Evolutionary conservation across 2,329 filamentous ascomycete genomes (phyloP).

Genomic region (Decorospora gaudefroyi): DNA sequence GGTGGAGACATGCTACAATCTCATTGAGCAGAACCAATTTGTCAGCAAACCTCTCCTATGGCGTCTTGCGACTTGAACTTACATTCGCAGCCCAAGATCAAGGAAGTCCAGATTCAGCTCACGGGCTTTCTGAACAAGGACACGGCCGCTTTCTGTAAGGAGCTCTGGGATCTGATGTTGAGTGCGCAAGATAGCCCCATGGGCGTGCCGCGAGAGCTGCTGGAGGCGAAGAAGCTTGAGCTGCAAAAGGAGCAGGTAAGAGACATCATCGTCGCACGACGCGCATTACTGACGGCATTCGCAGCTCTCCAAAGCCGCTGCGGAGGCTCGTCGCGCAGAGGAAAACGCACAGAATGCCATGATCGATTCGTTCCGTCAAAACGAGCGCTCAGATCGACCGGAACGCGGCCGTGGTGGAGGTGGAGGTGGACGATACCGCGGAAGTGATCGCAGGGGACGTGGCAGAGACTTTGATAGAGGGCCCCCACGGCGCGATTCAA

Average conservation of each 20-base stretch:
- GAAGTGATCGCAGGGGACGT: slow-evolving; percentile 48
- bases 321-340: slow-evolving; percentile 72
- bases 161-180: slow-evolving; percentile 87
- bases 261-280: not conserved
- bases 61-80: slow-evolving; percentile 10
- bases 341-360: slow-evolving; percentile 67
- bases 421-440: slow-evolving; percentile 55
- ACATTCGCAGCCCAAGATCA: slow-evolving; percentile 80
- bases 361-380: slow-evolving; percentile 68
- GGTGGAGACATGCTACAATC: slow-evolving; percentile 76
- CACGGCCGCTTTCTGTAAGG: slow-evolving; percentile 84
- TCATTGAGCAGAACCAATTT: slow-evolving; percentile 73
- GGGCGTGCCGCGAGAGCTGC: slow-evolving; percentile 88
- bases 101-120: slow-evolving; percentile 89
- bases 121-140: slow-evolving; percentile 95
- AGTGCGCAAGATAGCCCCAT: slow-evolving; percentile 87
- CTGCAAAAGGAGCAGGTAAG: slow-evolving; percentile 90
- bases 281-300: slow-evolving; percentile 25
- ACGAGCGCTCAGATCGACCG: slow-evolving; percentile 57
- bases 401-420: slow-evolving; percentile 54
- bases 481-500: slow-evolving; percentile 53
- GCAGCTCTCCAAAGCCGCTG: slow-evolving; percentile 82
- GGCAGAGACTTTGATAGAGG: slow-evolving; percentile 54
- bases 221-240: slow-evolving; percentile 96
- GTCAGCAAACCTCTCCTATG: slow-evolving; percentile 59